phyloP scores from a whole-genome alignment of 1,139 yeast genomes.

The Zygosaccharomyces sapae region DNA sequence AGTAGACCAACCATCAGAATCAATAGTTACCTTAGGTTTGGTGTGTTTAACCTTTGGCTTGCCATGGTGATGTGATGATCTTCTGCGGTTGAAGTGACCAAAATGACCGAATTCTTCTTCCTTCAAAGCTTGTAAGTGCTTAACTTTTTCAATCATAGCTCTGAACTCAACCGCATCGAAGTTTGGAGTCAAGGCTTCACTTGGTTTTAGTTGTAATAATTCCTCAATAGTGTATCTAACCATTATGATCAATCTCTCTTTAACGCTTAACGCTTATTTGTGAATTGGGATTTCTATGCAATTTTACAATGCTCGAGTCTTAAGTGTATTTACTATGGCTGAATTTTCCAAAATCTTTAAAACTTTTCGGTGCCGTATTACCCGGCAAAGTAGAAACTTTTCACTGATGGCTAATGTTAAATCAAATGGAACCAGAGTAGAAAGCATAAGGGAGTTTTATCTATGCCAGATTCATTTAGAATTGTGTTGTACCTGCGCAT shows the following conservation, averaged over 20 bases:
- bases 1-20: slow-evolving; percentile 82
- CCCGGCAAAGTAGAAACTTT: not conserved
- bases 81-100: slow-evolving; percentile 52
- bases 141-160: slow-evolving; percentile 61
- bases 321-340: not conserved
- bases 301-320: not conserved
- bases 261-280: not conserved
- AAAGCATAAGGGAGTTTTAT: no score
- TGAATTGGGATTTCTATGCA: not conserved
- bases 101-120: slow-evolving; percentile 35
- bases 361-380: not conserved
- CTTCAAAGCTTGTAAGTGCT: slow-evolving; percentile 40
- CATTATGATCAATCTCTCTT: slow-evolving; percentile 34
- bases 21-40: slow-evolving; percentile 50
- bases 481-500: no score
- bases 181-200: slow-evolving; percentile 57
- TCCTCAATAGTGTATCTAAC: slow-evolving; percentile 68
- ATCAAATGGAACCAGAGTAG: no score
- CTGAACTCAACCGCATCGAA: slow-evolving; percentile 62
- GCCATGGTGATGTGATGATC: slow-evolving; percentile 48
- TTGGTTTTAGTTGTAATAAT: slow-evolving; percentile 52
- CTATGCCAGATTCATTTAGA: no score
- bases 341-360: not conserved
- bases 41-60: slow-evolving; percentile 57
- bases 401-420: no score